Conservation (phyloP, 768 basidiomycete genomes). For the Auricularia cornea region DNA sequence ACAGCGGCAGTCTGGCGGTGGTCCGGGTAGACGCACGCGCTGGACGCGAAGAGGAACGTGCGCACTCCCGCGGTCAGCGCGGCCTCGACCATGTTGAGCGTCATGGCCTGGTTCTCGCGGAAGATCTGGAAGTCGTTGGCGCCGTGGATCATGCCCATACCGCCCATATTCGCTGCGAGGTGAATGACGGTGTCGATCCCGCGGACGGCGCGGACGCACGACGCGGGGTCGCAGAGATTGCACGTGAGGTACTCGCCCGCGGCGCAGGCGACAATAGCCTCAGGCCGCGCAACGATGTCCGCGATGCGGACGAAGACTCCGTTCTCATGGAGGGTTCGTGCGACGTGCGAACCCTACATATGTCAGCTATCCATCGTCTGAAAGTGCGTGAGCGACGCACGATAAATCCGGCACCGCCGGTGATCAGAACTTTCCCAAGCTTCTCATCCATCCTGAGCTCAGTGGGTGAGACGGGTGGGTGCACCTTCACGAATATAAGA, state of each 20-base stretch:
- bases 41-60: conserved; percentile 47
- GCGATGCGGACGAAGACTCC: conserved; percentile 35
- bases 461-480: too few species aligned
- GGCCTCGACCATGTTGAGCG: conserved; percentile 37
- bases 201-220: conserved; percentile 31
- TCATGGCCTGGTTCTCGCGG: conserved; percentile 41
- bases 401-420: conserved; percentile 49
- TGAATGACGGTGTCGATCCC: conserved; percentile 41
- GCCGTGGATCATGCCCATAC: conserved; percentile 53
- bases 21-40: conserved; percentile 51
- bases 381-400: conserved; percentile 22
- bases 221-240: conserved; percentile 35
- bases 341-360: conserved; percentile 44
- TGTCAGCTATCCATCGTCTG: neutral
- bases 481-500: too few species aligned
- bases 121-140: conserved; percentile 44
- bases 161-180: conserved; percentile 56
- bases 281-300: conserved; percentile 25
- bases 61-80: conserved; percentile 30
- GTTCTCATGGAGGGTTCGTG: conserved; percentile 25
- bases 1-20: conserved; percentile 26
- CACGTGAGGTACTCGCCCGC: conserved; percentile 35
- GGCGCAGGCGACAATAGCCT: too few species aligned
- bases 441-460: neutral
- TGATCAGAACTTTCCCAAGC: conserved; percentile 27